Percentiles rank a stretch among this genome's conserved stretches.
phyloP scores from a whole-genome alignment of 2,329 filamentous ascomycete species.

The Diaporthe sp. region DNA sequence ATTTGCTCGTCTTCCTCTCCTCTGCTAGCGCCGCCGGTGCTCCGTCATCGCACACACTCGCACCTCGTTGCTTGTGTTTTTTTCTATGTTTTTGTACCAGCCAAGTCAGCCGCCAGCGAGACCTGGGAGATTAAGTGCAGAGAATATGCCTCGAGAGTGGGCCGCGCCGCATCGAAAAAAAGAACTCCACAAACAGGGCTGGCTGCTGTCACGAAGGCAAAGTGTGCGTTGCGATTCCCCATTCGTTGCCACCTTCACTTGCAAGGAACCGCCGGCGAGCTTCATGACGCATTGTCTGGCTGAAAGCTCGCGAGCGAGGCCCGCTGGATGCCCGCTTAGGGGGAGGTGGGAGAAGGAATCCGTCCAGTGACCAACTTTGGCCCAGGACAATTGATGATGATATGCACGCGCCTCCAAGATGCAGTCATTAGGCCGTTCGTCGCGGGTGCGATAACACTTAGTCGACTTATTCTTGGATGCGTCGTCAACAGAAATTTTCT shows the following conservation, averaged over 20 bases:
- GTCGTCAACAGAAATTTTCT: neutral
- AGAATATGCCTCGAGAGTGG: slow-evolving; percentile 29
- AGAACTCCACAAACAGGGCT: slow-evolving; percentile 35
- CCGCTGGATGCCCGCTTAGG: slow-evolving; percentile 10
- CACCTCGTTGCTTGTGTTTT: slow-evolving; percentile 4
- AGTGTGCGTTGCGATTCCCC: neutral
- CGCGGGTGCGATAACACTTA: neutral
- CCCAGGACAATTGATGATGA: slow-evolving; percentile 13
- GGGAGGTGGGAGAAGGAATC: neutral
- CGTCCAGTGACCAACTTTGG: neutral
- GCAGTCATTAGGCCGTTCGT: slow-evolving; percentile 1
- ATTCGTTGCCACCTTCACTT: slow-evolving; percentile 13
- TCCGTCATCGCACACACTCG: neutral
- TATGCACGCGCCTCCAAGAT: slow-evolving; percentile 11
- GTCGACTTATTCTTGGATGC: slow-evolving; percentile 26
- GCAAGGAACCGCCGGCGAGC: neutral
- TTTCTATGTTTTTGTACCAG: slow-evolving; percentile 14
- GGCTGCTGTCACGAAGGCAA: slow-evolving; percentile 32
- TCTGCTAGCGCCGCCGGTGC: slow-evolving; percentile 5
- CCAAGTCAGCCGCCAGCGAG: neutral
- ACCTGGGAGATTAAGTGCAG: slow-evolving; percentile 3
- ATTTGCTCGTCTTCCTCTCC: neutral
- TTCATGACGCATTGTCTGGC: slow-evolving; percentile 7
- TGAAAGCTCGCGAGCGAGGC: slow-evolving; percentile 4
- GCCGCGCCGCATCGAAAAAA: slow-evolving; percentile 24